Evolutionary conservation across 2,329 filamentous ascomycete species (phyloP), one percentile per base, ranked within the genome.

Genomic region (Cladorrhinum sp.): DNA sequence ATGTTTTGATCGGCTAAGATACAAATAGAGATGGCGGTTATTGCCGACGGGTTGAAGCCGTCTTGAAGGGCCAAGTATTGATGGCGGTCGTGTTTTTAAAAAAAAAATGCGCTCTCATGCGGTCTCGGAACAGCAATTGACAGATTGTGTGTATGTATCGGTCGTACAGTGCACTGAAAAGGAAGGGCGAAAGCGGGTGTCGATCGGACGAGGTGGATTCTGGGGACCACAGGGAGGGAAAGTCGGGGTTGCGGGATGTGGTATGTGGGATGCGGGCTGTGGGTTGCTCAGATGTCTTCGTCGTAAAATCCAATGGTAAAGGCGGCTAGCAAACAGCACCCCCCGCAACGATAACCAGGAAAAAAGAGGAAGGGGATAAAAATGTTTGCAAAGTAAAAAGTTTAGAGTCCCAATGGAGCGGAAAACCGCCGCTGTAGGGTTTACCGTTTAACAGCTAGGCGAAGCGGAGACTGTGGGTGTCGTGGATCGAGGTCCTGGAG

Each of bases 401-500:
- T n/a, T 25, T 24, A 25, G 38, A 48, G 38, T 18, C 20, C 56
- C 38, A 61, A 64, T 57, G 57, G 60, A 45, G 60, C 50, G 41
- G 59, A 41, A 55, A 6, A 54, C 62, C 32, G 41, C 60, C 60
- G 32, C 49, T 29, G 49, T 52, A 57, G 53, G 50, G 50, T 45
- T 45, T 8, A 45, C 41, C 8, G 41, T 45, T 45, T 45, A 52
- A 56, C 32, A 41, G 50, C 54, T 24, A 48, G 54, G 25, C 56
- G 55, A 63, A 63, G 58, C 60, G 63, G 61, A 61, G 58, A 52
- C 58, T 48, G 32, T 16, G 36, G 50, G 10, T 38, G 45, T 59
- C 58, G 56, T 56, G 58, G 56, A 58, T 54, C 51, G 56, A 36
- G 49, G 36, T 41, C 3, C 18, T 50, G 12, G 36, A 55, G 51